A percentile compares a stretch with the other conserved stretches of the same genome.
Evolutionary conservation across 2,329 filamentous ascomycete genomes (phyloP).

Genomic region (Phoma herbarum): DNA sequence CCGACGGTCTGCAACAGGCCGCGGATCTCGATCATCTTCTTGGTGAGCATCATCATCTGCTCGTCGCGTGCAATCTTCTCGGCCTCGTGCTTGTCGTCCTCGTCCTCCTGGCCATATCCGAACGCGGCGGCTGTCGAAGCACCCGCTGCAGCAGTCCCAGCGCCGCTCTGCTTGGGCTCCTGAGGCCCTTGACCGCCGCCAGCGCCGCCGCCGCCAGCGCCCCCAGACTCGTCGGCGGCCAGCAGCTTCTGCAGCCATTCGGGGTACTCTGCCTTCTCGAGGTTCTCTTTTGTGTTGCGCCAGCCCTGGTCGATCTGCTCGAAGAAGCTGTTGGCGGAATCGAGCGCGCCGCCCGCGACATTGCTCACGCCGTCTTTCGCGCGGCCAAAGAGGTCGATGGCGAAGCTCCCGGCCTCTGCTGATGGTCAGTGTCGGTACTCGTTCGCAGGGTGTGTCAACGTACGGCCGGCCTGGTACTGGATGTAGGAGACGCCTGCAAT

Average conservation of each 20-base stretch:
- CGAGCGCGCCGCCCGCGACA: constrained; percentile 74
- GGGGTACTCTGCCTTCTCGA: constrained; percentile 74
- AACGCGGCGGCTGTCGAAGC: constrained; percentile 79
- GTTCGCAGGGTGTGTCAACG: constrained; percentile 51
- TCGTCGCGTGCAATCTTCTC: constrained; percentile 83
- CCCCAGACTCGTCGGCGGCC: constrained; percentile 50
- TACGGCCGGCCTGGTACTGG: constrained; percentile 93
- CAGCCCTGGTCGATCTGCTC: constrained; percentile 82
- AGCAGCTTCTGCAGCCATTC: constrained; percentile 82
- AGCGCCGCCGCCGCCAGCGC: constrained; percentile 50
- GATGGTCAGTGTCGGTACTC: constrained; percentile 50
- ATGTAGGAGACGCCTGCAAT: constrained; percentile 89
- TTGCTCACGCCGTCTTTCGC: constrained; percentile 75
- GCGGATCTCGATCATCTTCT: constrained; percentile 99
- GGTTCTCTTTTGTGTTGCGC: constrained; percentile 81
- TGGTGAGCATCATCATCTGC: constrained; percentile 99
- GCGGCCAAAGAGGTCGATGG: constrained; percentile 76
- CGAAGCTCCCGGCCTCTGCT: constrained; percentile 77
- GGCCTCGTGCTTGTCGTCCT: constrained; percentile 69
- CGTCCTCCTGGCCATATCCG: constrained; percentile 75
- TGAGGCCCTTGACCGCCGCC: constrained; percentile 53
- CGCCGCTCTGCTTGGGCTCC: constrained; percentile 64
- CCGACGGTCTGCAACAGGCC: constrained; percentile 90
- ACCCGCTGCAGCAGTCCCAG: constrained; percentile 68
- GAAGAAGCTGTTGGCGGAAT: constrained; percentile 76